These are phyloP conservation scores for Rhodotorula babjevae DNA, from an alignment of 768 basidiomycete genomes.

Conservation along the genomic window DNA sequence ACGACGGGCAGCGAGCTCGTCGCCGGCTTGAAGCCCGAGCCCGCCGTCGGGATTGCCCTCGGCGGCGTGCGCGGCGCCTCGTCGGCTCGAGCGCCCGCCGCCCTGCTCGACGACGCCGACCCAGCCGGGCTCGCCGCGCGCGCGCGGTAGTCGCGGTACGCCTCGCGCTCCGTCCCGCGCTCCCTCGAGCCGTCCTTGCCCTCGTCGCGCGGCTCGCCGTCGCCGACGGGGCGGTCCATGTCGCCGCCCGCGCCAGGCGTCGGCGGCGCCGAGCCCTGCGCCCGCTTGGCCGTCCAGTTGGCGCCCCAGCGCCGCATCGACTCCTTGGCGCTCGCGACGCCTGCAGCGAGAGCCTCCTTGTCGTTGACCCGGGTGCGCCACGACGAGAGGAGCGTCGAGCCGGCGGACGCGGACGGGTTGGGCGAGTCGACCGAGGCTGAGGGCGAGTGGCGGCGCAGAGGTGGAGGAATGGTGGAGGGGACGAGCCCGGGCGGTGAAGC, in stretches of 20 bases:
- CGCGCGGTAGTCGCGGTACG: not conserved
- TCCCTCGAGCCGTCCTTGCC: not conserved
- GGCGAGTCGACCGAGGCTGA: slow-evolving; percentile 19
- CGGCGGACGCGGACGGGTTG: not conserved
- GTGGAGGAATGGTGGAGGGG: not conserved
- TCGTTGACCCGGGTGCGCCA: slow-evolving; percentile 59
- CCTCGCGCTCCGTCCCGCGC: not conserved
- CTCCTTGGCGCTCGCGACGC: slow-evolving; percentile 64
- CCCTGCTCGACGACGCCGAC: not conserved
- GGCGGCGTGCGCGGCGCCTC: not conserved
- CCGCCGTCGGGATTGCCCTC: not conserved
- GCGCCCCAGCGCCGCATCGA: slow-evolving; percentile 88
- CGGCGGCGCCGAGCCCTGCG: not conserved
- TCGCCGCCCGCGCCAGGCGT: not conserved
- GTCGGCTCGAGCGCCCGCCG: too few species aligned
- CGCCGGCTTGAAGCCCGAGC: not conserved
- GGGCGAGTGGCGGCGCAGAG: not conserved
- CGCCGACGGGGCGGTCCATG: not conserved
- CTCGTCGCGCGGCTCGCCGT: not conserved
- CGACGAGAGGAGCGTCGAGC: slow-evolving; percentile 60
- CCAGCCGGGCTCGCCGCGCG: not conserved
- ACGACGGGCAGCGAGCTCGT: not conserved
- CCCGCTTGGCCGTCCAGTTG: slow-evolving; percentile 59
- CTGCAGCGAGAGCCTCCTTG: slow-evolving; percentile 77
- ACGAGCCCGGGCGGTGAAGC: not conserved